Evolutionary conservation across 2,329 filamentous ascomycete genomes (phyloP).

Genomic region (Aspergillus sp.): DNA sequence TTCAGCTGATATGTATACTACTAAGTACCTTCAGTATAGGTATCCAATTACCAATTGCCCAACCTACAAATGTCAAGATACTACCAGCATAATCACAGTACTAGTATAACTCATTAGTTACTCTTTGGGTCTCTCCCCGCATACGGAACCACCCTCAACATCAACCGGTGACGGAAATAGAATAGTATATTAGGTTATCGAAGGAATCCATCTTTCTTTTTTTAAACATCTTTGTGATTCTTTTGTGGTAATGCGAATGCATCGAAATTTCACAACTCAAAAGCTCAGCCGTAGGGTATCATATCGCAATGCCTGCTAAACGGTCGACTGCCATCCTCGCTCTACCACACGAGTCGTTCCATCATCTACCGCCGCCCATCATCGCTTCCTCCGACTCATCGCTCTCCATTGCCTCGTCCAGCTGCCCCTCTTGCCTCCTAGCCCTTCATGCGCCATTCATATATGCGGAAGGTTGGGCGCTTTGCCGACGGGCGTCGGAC

Average conservation of each 20-base stretch:
- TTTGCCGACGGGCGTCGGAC: slow-evolving; percentile 5
- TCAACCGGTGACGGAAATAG: no score
- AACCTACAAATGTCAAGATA: no score
- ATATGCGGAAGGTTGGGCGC: slow-evolving; percentile 8
- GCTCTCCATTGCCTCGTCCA: not conserved
- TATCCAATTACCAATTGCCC: no score
- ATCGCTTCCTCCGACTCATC: not conserved
- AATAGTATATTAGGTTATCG: no score
- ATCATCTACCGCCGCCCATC: slow-evolving; percentile 7
- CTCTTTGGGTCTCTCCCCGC: no score
- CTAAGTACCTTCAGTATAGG: no score
- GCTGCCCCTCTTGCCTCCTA: not conserved
- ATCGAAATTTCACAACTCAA: slow-evolving; percentile 26
- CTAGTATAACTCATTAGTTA: no score
- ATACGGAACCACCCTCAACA: no score
- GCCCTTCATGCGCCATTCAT: not conserved
- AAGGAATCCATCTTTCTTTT: not conserved
- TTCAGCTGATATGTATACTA: no score
- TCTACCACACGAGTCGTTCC: slow-evolving; percentile 14
- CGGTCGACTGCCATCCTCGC: slow-evolving; percentile 38
- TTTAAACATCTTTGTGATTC: not conserved
- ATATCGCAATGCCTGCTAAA: slow-evolving; percentile 47
- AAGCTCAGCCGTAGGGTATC: slow-evolving; percentile 45
- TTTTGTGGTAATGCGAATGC: not conserved
- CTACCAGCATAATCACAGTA: no score